Evolutionary conservation across 192 early-diverging fungal species (phyloP).

Genomic region (Gryganskiella cystojenkinii): DNA sequence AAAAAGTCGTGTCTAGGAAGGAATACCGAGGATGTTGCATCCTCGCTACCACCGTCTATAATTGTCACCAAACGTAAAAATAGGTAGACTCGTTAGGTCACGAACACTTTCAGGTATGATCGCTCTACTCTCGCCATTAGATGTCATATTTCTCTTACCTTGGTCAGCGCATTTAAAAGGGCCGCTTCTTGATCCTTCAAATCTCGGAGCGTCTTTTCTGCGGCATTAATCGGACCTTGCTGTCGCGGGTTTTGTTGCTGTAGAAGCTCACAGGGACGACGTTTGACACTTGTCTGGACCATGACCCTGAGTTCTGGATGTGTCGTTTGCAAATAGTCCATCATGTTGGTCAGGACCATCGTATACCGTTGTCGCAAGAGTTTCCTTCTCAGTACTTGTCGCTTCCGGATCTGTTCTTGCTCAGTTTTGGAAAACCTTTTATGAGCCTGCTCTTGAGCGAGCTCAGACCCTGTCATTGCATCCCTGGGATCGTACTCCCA

Average conservation of each 20-base stretch:
- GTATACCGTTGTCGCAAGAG: slow-evolving; percentile 33
- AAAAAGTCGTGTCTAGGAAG: slow-evolving; percentile 39
- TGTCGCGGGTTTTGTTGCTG: too few species aligned
- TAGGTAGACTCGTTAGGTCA: neutral
- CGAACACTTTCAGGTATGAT: neutral
- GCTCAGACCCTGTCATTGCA: neutral
- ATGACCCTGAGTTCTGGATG: slow-evolving; percentile 38
- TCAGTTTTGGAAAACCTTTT: slow-evolving; percentile 24
- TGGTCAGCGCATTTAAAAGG: slow-evolving; percentile 38
- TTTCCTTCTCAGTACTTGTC: slow-evolving; percentile 18
- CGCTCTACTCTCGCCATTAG: neutral
- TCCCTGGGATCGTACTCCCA: slow-evolving; percentile 45
- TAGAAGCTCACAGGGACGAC: slow-evolving; percentile 1
- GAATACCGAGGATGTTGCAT: slow-evolving; percentile 41
- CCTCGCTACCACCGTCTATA: slow-evolving; percentile 37
- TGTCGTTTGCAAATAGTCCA: slow-evolving; percentile 25
- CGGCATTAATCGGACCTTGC: neutral
- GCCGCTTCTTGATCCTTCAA: slow-evolving; percentile 36
- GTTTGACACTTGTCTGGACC: slow-evolving; percentile 38
- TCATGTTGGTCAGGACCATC: slow-evolving; percentile 30
- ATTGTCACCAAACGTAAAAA: neutral
- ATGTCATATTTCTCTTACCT: slow-evolving; percentile 7
- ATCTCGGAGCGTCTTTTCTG: slow-evolving; percentile 1
- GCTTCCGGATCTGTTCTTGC: slow-evolving; percentile 5
- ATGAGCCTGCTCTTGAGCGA: neutral